phyloP scores from a whole-genome alignment of 2,329 filamentous ascomycete genomes.

The Fusarium sacchari region DNA sequence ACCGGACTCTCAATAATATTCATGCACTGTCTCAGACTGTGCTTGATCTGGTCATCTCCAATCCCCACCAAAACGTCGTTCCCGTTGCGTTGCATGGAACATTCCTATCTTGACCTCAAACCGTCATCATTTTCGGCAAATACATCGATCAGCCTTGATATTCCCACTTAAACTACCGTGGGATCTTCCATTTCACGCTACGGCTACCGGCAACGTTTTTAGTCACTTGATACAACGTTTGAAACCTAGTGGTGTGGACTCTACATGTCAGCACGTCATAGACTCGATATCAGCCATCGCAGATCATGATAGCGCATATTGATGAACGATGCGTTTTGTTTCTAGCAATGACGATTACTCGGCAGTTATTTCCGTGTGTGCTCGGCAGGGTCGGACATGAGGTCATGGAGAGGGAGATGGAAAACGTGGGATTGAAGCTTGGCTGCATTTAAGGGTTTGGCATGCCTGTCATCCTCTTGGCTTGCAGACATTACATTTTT shows the following conservation, averaged over 20 bases:
- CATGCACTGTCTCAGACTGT: neutral
- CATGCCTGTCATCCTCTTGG: neutral
- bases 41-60: neutral
- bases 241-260: neutral
- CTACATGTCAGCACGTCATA: conserved; percentile 15
- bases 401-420: neutral
- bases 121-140: conserved; percentile 1
- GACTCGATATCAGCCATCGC: conserved; percentile 1
- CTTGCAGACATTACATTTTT: neutral
- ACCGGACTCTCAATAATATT: neutral
- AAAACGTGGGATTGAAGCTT: neutral
- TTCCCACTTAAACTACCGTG: neutral
- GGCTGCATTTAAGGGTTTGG: neutral
- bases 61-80: neutral
- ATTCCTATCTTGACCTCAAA: neutral
- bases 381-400: neutral
- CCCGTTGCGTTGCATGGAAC: neutral
- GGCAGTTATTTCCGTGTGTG: neutral
- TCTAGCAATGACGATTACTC: conserved; percentile 9
- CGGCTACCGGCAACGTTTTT: conserved; percentile 9
- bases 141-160: neutral
- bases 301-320: neutral
- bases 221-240: neutral
- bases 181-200: neutral
- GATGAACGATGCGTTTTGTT: neutral